Conservation (phyloP, 805 yeast genomes). For the Saturnispora bothae region DNA sequence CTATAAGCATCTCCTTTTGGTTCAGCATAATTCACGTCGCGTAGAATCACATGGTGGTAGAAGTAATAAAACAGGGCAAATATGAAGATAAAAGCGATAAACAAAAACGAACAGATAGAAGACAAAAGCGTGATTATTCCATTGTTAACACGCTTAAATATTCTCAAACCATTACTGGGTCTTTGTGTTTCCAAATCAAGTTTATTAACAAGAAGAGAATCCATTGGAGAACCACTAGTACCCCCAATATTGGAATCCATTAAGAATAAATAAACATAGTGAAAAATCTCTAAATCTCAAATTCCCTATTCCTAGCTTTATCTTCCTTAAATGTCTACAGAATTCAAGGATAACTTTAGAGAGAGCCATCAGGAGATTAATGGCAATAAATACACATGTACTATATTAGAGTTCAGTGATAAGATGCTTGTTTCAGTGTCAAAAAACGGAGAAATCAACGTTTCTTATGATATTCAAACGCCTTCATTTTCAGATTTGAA, state of each 20-base stretch:
- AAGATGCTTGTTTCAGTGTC: constrained; percentile 32
- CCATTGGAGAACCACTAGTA: no score
- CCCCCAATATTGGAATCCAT: no score
- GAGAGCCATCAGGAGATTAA: not conserved
- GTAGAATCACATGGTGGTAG: constrained; percentile 2
- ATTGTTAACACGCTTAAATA: not conserved
- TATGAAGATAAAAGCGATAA: constrained; percentile 8
- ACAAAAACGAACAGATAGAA: constrained; percentile 6
- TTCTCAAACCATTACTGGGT: not conserved
- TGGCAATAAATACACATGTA: constrained; percentile 12
- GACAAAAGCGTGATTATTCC: constrained; percentile 1
- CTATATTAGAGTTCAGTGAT: constrained; percentile 27
- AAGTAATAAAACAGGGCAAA: constrained; percentile 4
- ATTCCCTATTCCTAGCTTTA: no score
- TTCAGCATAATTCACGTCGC: not conserved
- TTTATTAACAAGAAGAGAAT: no score
- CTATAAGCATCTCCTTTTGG: constrained; percentile 1
- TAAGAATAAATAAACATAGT: no score
- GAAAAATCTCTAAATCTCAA: no score
- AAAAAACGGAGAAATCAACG: constrained; percentile 37
- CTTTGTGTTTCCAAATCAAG: constrained; percentile 5
- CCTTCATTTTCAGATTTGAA: constrained; percentile 14
- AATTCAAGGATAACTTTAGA: constrained; percentile 5
- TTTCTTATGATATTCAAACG: constrained; percentile 35
- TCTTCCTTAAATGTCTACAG: not conserved